phyloP scores from a whole-genome alignment of 805 yeast genomes.

The Suhomyces xylopsoci region DNA sequence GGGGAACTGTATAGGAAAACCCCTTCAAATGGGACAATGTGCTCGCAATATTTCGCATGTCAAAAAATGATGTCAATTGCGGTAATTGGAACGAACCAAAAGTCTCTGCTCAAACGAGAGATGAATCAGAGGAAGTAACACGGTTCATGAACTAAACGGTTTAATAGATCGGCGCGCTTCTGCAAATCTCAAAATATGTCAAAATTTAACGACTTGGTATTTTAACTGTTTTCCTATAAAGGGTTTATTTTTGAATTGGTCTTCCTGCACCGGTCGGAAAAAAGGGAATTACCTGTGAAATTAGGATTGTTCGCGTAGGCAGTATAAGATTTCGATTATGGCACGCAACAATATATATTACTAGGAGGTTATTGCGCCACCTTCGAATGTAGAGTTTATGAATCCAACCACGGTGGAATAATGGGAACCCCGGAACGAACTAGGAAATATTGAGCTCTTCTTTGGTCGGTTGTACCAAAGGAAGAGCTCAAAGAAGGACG shows the following conservation, averaged over 20 bases:
- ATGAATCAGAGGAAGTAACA: neutral
- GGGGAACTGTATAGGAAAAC: neutral
- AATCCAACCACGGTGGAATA: neutral
- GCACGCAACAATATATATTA: neutral
- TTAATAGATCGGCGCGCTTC: neutral
- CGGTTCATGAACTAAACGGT: neutral
- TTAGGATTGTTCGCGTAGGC: neutral
- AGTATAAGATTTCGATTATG: neutral
- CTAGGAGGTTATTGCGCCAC: neutral
- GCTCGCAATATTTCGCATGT: neutral
- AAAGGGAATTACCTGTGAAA: neutral
- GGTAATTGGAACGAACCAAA: neutral
- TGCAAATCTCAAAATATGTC: neutral
- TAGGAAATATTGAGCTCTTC: neutral
- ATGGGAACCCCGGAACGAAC: neutral
- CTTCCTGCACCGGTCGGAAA: neutral
- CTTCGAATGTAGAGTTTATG: neutral
- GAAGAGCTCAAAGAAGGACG: neutral
- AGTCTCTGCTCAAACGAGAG: neutral
- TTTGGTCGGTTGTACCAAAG: neutral
- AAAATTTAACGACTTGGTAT: neutral
- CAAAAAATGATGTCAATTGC: neutral
- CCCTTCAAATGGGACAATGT: neutral
- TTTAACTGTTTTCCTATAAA: neutral
- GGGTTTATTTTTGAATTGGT: neutral